Evolutionary conservation across 495 filamentous ascomycete species (phyloP), one percentile per base, ranked within the genome.

Genomic region (Podospora pseudoanserina): DNA sequence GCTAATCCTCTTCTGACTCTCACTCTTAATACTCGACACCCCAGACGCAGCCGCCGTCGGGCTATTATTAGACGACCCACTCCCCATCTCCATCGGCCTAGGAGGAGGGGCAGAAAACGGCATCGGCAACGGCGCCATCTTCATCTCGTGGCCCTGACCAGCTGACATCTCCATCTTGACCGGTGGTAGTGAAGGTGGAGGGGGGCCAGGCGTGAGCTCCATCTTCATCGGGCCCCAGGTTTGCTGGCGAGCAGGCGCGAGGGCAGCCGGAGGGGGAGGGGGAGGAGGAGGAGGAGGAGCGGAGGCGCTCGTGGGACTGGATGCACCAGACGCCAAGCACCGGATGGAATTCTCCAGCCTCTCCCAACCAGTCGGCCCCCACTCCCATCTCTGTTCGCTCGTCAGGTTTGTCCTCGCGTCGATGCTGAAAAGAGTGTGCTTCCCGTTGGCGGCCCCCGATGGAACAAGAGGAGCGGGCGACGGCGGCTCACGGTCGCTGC

Each of bases 1-100:
- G 68, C 89, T 91, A 78, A 93, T 91, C 68, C 90, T 84, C 74
- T 84, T 82, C 69, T 83, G 80, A 44, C 73, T 81, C 66, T 77
- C 79, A 26, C 73, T 80, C 68, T 76, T 81, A 15, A 70, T 74
- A 23, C 55, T 61, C 34, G 70, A 16, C 34, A 6, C 70, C 18
- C 55, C 55, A 30, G 70, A 16, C 34, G 7, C 70, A 27, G 73
- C 68, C 20, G 73, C 68, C 20, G 72, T 74, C 6, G 82, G 74
- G n/a, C 77, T 76, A 23, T 28, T 56, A 16, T 26, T 26, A 5
- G 55, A 58, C 23, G 58, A 53, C 61, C 60, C 53, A 1, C 20
- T 26, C 49, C 30, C 30, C 13, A 57, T 34, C 26, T 54, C 19
- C 54, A 59, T 69, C 5, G 65, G 61, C n/a, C 19, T 18, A n/a